Conservation (phyloP, 805 yeast genomes). For the Torulaspora gathmanii region DNA sequence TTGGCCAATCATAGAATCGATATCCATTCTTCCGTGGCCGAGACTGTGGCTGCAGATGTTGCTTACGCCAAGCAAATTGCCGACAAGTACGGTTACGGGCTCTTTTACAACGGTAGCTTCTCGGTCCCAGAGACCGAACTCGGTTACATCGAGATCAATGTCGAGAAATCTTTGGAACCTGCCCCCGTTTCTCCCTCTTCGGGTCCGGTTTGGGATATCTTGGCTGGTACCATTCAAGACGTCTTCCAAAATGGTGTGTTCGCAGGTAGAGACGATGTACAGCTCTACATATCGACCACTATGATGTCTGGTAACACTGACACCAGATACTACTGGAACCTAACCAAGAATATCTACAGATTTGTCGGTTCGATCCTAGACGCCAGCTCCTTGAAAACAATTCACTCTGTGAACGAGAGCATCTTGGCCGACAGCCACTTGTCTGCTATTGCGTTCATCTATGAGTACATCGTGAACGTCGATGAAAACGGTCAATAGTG, state of each 20-base stretch:
- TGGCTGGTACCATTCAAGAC: conserved; percentile 53
- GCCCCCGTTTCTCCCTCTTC: conserved; percentile 39
- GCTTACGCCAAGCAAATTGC: conserved; percentile 43
- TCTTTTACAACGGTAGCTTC: conserved; percentile 28
- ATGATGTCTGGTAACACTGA: conserved; percentile 59
- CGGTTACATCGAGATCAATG: conserved; percentile 32
- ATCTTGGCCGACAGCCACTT: conserved; percentile 54
- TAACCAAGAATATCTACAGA: conserved; percentile 52
- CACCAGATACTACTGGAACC: conserved; percentile 54
- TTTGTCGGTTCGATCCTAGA: conserved; percentile 32
- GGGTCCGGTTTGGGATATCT: conserved; percentile 38
- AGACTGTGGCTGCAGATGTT: conserved; percentile 39
- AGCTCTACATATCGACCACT: conserved; percentile 42
- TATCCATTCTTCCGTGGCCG: conserved; percentile 47
- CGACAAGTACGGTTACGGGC: conserved; percentile 44
- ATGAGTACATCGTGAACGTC: conserved; percentile 42
- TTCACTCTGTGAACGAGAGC: conserved; percentile 65
- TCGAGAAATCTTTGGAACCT: conserved; percentile 32
- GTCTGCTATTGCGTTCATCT: conserved; percentile 52
- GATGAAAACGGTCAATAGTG: conserved; percentile 20
- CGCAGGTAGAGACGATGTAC: conserved; percentile 19
- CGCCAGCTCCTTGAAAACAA: conserved; percentile 27
- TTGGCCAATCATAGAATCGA: conserved; percentile 62
- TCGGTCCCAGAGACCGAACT: conserved; percentile 25
- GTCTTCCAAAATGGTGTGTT: conserved; percentile 49